Conservation (phyloP, 805 yeast species). For the Pichia kluyveri region DNA sequence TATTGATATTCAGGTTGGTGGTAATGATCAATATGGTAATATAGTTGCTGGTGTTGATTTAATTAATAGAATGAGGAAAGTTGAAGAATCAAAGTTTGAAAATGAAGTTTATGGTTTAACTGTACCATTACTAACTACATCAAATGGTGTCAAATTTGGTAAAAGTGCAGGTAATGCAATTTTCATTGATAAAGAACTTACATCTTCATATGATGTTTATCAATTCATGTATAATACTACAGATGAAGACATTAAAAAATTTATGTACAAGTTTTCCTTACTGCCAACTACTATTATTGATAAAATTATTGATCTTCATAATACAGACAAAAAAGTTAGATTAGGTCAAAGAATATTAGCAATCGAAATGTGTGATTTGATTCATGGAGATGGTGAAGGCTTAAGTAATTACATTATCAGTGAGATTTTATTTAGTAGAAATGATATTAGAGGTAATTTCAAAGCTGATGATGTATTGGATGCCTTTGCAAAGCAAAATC, state of each 20-base stretch:
- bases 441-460: constrained; percentile 24
- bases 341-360: constrained; percentile 75
- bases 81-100: constrained; percentile 7
- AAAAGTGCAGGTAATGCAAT: constrained; percentile 96
- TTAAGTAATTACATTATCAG: constrained; percentile 59
- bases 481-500: constrained; percentile 52
- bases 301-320: constrained; percentile 43
- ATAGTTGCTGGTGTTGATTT: constrained; percentile 93
- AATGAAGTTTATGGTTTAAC: constrained; percentile 63
- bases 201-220: constrained; percentile 73
- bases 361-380: constrained; percentile 72
- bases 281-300: constrained; percentile 57
- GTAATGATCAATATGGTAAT: constrained; percentile 98
- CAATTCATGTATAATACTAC: constrained; percentile 77
- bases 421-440: constrained; percentile 43
- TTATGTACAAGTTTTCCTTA: constrained; percentile 71
- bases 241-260: constrained; percentile 63
- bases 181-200: constrained; percentile 66
- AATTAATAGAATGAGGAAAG: constrained; percentile 46
- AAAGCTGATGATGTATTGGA: constrained; percentile 40
- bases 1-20: constrained; percentile 81
- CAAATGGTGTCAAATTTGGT: constrained; percentile 90
- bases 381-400: constrained; percentile 79
- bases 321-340: constrained; percentile 49
- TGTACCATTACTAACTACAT: constrained; percentile 80